A percentile compares a stretch with the other conserved stretches of the same genome.
These are phyloP conservation scores for Phytophthora litchii DNA, from an alignment of 352 stramenopile genomes.

Conservation along the genomic window DNA sequence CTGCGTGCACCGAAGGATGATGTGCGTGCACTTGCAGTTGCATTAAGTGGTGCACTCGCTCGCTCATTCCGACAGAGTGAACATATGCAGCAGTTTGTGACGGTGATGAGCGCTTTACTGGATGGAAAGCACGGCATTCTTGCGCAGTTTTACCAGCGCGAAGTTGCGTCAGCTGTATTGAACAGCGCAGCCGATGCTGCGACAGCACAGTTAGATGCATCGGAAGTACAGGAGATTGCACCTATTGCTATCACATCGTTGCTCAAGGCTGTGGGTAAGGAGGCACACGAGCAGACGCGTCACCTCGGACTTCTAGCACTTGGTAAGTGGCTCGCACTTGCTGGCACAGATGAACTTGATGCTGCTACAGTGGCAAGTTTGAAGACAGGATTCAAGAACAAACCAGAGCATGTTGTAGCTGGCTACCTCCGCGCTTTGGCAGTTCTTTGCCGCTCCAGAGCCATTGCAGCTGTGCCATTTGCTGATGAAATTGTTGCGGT, in stretches of 20 bases:
- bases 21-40: constrained; percentile 60
- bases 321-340: constrained; percentile 74
- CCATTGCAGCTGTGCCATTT: constrained; percentile 40
- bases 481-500: constrained; percentile 61
- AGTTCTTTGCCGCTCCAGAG: constrained; percentile 44
- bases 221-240: constrained; percentile 49
- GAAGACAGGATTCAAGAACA: constrained; percentile 71
- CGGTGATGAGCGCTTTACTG: constrained; percentile 60
- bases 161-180: constrained; percentile 73
- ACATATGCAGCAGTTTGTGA: constrained; percentile 61
- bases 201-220: constrained; percentile 34
- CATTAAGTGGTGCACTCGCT: constrained; percentile 56
- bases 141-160: constrained; percentile 89
- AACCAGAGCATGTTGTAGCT: constrained; percentile 68
- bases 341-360: constrained; percentile 53
- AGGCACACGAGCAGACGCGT: constrained; percentile 84
- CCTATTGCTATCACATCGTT: constrained; percentile 52
- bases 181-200: constrained; percentile 54
- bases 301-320: constrained; percentile 73
- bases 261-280: constrained; percentile 79
- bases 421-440: constrained; percentile 68
- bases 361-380: constrained; percentile 45
- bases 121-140: constrained; percentile 86
- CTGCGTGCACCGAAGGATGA: constrained; percentile 85
- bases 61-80: constrained; percentile 55